These are phyloP conservation scores for Chrysosporium queenslandicum DNA, from an alignment of 2,329 filamentous ascomycete genomes.

Conservation along the genomic window DNA sequence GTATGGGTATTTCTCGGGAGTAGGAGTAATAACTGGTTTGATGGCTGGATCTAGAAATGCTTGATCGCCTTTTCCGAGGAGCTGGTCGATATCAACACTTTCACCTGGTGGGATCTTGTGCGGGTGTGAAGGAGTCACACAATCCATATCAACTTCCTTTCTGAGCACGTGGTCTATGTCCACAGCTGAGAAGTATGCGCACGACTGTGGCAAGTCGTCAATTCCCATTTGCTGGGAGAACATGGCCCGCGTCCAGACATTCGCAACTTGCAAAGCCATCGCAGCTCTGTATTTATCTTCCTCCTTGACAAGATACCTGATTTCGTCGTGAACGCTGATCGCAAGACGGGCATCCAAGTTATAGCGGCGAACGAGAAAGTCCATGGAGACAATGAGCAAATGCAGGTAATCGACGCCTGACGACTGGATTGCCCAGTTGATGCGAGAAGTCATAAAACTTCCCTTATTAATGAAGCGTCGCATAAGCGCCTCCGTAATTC, in stretches of 20 bases:
- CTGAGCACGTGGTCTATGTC: conserved; percentile 93
- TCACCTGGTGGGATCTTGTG: conserved; percentile 73
- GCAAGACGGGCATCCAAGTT: conserved; percentile 75
- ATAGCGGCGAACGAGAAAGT: conserved; percentile 77
- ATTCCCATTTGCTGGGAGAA: conserved; percentile 96
- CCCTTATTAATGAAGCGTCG: conserved; percentile 76
- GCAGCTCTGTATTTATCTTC: conserved; percentile 80
- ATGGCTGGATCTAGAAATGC: conserved; percentile 61
- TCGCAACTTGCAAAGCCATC: conserved; percentile 86
- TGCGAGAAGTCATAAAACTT: conserved; percentile 87
- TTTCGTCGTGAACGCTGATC: conserved; percentile 96
- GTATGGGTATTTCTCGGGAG: conserved; percentile 56
- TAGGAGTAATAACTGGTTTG: conserved; percentile 48
- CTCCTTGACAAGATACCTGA: conserved; percentile 79
- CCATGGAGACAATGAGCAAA: conserved; percentile 86
- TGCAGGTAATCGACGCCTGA: conserved; percentile 96
- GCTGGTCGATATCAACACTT: conserved; percentile 67
- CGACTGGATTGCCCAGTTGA: conserved; percentile 98
- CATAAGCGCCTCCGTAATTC: conserved; percentile 93
- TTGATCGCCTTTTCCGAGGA: conserved; percentile 60
- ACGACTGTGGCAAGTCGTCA: conserved; percentile 82
- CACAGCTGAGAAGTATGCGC: conserved; percentile 90
- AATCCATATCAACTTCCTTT: conserved; percentile 98
- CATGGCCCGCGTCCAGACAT: conserved; percentile 95
- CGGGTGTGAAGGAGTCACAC: conserved; percentile 78